phyloP scores from a whole-genome alignment of 768 basidiomycete genomes.

The Auricularia cornea region DNA sequence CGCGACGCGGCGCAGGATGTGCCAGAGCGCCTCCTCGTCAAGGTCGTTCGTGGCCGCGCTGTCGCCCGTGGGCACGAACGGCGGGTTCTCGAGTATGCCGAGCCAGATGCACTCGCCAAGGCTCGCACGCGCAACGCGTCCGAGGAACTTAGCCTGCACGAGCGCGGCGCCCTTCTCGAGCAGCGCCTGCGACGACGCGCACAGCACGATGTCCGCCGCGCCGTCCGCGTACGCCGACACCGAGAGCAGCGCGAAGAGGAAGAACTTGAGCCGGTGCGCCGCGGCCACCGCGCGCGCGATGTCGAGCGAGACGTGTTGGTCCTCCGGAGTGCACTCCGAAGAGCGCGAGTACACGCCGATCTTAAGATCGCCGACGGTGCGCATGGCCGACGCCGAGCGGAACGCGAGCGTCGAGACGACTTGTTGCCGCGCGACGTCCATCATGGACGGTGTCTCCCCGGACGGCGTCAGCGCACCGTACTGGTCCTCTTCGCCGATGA shows the following conservation, averaged over 20 bases:
- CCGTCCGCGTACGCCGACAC: conserved; percentile 15
- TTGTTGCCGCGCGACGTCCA: conserved; percentile 54
- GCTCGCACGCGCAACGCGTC: conserved; percentile 31
- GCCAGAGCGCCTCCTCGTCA: conserved; percentile 64
- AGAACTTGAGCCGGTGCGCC: conserved; percentile 31
- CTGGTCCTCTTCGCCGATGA: background rate
- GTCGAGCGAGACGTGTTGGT: conserved; percentile 46
- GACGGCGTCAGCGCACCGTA: background rate
- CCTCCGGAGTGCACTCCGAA: conserved; percentile 44
- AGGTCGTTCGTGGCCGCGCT: conserved; percentile 28
- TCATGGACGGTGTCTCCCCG: conserved; percentile 20
- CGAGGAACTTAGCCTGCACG: conserved; percentile 60
- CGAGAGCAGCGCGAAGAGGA: conserved; percentile 7
- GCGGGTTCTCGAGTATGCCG: conserved; percentile 33
- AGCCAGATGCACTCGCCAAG: conserved; percentile 19
- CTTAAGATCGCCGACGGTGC: conserved; percentile 42
- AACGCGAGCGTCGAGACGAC: conserved; percentile 51
- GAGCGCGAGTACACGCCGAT: conserved; percentile 44
- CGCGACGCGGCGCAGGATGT: conserved; percentile 52
- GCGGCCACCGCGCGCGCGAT: conserved; percentile 38
- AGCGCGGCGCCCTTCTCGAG: conserved; percentile 64
- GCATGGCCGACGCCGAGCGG: conserved; percentile 42
- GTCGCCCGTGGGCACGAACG: background rate
- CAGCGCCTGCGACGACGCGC: conserved; percentile 44
- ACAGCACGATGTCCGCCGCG: conserved; percentile 45